These are phyloP conservation scores for Penicillium hordei DNA, from an alignment of 2,329 filamentous ascomycete species.

Conservation along the genomic window DNA sequence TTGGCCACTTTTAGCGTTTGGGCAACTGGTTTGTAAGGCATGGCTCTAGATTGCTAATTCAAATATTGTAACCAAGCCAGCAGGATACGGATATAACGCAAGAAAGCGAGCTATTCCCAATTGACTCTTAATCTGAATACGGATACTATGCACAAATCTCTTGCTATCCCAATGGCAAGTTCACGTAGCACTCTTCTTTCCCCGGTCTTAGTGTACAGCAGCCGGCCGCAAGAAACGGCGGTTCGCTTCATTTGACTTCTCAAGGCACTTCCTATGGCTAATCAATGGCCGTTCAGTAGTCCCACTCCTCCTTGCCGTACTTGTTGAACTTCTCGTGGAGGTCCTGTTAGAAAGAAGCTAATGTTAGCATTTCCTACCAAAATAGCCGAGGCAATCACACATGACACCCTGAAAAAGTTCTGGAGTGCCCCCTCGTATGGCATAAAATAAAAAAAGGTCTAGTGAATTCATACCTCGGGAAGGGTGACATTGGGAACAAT, in stretches of 20 bases:
- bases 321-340: constrained; percentile 99
- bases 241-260: constrained; percentile 19
- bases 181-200: constrained; percentile 25
- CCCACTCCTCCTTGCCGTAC: constrained; percentile 93
- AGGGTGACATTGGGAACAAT: constrained; percentile 91
- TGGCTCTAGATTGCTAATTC: neutral
- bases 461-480: constrained; percentile 65
- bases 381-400: neutral
- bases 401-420: neutral
- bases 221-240: constrained; percentile 19
- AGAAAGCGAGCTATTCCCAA: constrained; percentile 31
- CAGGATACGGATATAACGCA: constrained; percentile 1
- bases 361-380: constrained; percentile 10
- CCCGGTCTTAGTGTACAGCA: constrained; percentile 35
- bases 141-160: constrained; percentile 38
- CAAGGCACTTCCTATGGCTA: constrained; percentile 10
- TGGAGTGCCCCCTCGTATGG: neutral
- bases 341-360: constrained; percentile 52
- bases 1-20: neutral
- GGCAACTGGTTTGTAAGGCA: neutral
- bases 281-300: constrained; percentile 33
- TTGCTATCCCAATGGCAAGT: constrained; percentile 25
- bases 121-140: constrained; percentile 32
- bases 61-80: neutral
- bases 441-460: neutral